A percentile compares a stretch with the other conserved stretches of the same genome.
Conservation (phyloP, 2,329 filamentous ascomycete species). For the Penicillium sp. region DNA sequence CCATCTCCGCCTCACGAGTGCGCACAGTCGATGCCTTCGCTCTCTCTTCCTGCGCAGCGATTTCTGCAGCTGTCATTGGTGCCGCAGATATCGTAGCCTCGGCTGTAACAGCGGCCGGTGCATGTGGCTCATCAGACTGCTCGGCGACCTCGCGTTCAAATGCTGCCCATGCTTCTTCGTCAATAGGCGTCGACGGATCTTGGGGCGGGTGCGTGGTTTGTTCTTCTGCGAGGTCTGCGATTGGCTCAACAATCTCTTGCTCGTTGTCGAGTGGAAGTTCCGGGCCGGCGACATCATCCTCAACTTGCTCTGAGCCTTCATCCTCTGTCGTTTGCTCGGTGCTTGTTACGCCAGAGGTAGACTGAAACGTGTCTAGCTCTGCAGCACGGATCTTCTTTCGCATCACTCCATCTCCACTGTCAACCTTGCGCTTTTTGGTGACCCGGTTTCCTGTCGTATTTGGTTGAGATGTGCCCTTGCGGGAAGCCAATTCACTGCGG, state of each 20-base stretch:
- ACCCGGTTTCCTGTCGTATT: conserved; percentile 37
- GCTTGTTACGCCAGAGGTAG: conserved; percentile 30
- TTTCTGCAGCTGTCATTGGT: conserved; percentile 64
- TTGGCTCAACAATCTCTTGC: conserved; percentile 11
- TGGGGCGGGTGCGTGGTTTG: conserved; percentile 10
- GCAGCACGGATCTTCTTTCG: conserved; percentile 48
- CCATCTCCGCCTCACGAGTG: conserved; percentile 54
- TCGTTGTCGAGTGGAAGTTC: conserved; percentile 20
- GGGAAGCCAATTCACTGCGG: conserved; percentile 71
- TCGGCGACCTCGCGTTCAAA: conserved; percentile 79
- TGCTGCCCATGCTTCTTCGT: conserved; percentile 82
- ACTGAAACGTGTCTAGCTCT: conserved; percentile 33
- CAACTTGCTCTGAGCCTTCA: conserved; percentile 29
- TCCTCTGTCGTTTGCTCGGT: conserved; percentile 29
- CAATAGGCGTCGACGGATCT: conserved; percentile 43
- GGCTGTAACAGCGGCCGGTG: conserved; percentile 33
- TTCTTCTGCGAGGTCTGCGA: conserved; percentile 9
- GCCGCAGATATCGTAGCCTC: conserved; percentile 67
- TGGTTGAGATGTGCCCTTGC: conserved; percentile 65
- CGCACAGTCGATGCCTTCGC: conserved; percentile 44
- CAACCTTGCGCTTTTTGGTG: conserved; percentile 58
- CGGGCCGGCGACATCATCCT: conserved; percentile 28
- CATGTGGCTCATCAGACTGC: conserved; percentile 36
- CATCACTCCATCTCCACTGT: conserved; percentile 40
- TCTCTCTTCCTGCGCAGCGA: conserved; percentile 56